Conservation (phyloP, 805 yeast species). For the Torulaspora quercuum region DNA sequence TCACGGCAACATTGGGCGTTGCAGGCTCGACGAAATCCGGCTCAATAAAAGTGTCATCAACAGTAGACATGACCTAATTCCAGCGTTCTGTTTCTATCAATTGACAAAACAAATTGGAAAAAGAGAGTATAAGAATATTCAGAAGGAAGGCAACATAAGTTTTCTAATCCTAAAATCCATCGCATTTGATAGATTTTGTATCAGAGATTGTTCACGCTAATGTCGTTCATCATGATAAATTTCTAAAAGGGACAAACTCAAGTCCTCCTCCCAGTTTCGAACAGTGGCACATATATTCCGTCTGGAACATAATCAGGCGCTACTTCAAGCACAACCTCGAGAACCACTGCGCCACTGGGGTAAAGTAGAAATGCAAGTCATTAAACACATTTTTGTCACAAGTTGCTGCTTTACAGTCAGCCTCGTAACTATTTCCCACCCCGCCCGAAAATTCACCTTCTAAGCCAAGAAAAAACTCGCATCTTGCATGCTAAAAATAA, state of each 20-base stretch:
- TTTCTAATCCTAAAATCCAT: slow-evolving; percentile 35
- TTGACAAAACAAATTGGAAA: slow-evolving; percentile 4
- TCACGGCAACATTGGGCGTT: background rate
- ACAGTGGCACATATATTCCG: slow-evolving; percentile 11
- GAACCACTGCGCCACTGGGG: slow-evolving; percentile 16
- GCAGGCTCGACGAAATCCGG: slow-evolving; percentile 30
- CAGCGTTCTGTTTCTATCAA: background rate
- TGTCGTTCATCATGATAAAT: slow-evolving; percentile 37
- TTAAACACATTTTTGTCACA: background rate
- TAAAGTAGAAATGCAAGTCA: slow-evolving; percentile 4
- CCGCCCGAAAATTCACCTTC: no score
- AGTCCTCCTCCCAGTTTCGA: slow-evolving; percentile 8
- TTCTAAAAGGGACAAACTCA: background rate
- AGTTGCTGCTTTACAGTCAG: no score
- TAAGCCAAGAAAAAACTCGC: no score
- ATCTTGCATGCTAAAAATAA: no score
- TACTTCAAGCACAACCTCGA: background rate
- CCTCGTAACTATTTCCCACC: no score
- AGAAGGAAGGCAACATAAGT: slow-evolving; percentile 43
- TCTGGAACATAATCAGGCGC: slow-evolving; percentile 8
- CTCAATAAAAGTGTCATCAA: slow-evolving; percentile 23
- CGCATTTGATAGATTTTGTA: slow-evolving; percentile 20
- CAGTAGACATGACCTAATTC: slow-evolving; percentile 4
- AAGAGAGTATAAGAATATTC: slow-evolving; percentile 20
- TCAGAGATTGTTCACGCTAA: slow-evolving; percentile 43